Evolutionary conservation across 805 yeast genomes (phyloP).

Genomic region (Cyberlindnera petersonii): DNA sequence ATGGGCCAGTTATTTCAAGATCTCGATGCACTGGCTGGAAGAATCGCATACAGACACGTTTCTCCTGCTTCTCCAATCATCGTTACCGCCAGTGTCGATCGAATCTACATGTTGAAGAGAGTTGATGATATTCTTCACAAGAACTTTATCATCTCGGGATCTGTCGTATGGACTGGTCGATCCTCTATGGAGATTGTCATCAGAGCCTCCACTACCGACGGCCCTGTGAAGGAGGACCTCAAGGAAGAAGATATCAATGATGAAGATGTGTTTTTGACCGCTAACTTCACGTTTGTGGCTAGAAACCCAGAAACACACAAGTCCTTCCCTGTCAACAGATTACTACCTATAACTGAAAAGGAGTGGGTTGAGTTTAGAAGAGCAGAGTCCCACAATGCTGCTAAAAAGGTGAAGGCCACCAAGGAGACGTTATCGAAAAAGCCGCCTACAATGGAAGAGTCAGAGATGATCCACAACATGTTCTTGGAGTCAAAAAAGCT

Average conservation of each 20-base stretch:
- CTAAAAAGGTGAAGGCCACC: constrained; percentile 75
- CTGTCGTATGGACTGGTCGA: constrained; percentile 90
- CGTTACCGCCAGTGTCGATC: constrained; percentile 92
- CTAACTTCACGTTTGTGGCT: constrained; percentile 93
- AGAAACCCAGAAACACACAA: constrained; percentile 90
- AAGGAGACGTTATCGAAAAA: constrained; percentile 53
- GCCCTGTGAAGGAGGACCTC: constrained; percentile 47
- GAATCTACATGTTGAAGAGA: constrained; percentile 82
- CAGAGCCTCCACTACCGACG: constrained; percentile 75
- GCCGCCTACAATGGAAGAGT: constrained; percentile 77
- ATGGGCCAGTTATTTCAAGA: constrained; percentile 94
- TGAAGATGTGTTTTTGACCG: constrained; percentile 74
- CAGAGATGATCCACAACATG: constrained; percentile 68
- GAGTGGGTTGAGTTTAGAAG: constrained; percentile 84
- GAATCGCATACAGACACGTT: constrained; percentile 89
- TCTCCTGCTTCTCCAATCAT: constrained; percentile 95
- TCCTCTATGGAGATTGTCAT: constrained; percentile 95
- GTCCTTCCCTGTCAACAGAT: constrained; percentile 79
- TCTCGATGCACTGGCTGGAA: constrained; percentile 89
- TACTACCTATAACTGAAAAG: constrained; percentile 67
- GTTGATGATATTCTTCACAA: constrained; percentile 71
- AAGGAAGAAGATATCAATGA: constrained; percentile 55
- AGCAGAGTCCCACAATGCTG: constrained; percentile 86
- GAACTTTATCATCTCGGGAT: constrained; percentile 83
- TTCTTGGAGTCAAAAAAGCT: constrained; percentile 54